phyloP scores from a whole-genome alignment of 495 filamentous ascomycete genomes.

The Xeromyces bisporus region DNA sequence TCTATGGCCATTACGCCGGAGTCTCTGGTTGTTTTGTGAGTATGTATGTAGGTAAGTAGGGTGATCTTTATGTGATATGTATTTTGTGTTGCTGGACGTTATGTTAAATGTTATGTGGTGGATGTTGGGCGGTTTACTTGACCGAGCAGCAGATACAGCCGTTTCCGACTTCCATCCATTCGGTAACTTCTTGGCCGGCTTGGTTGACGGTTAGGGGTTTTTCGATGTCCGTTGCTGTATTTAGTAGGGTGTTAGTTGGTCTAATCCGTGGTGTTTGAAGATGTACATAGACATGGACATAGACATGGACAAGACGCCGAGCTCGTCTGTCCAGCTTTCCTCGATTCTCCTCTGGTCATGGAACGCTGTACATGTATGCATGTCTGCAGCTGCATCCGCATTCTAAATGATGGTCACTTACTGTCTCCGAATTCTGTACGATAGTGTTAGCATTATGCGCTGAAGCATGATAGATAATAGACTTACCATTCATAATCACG shows the following conservation, averaged over 20 bases:
- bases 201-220: constrained; percentile 80
- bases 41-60: no score
- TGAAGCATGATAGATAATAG: constrained; percentile 1
- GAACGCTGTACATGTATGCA: no score
- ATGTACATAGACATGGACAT: neutral
- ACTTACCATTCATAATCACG: constrained; percentile 83
- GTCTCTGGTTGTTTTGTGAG: constrained; percentile 38
- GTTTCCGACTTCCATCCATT: constrained; percentile 92
- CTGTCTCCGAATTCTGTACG: constrained; percentile 84
- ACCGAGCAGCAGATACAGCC: constrained; percentile 98
- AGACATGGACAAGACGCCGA: no score
- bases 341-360: no score
- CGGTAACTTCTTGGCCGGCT: constrained; percentile 69
- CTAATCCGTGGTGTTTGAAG: constrained; percentile 1
- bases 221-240: constrained; percentile 74
- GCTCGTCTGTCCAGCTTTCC: no score
- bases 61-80: neutral
- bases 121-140: constrained; percentile 39
- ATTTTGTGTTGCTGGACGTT: neutral
- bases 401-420: constrained; percentile 33
- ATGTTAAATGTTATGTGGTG: constrained; percentile 1
- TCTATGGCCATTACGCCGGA: constrained; percentile 86
- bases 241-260: neutral
- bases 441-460: constrained; percentile 6
- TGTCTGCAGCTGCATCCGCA: no score